phyloP scores from a whole-genome alignment of 257 asterid genomes.

The Solanum chiquidenum region DNA sequence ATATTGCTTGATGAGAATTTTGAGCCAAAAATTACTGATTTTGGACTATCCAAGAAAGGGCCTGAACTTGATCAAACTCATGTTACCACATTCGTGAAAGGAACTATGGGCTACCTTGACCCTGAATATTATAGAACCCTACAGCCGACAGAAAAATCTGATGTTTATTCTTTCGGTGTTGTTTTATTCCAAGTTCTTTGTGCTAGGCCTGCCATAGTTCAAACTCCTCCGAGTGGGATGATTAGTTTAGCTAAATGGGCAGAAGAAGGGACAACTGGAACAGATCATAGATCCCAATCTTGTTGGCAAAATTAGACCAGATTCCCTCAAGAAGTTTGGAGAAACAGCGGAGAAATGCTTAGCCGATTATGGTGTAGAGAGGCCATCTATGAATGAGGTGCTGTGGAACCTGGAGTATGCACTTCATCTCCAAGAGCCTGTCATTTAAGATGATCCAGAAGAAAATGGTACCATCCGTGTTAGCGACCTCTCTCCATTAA shows the following conservation, averaged over 20 bases:
- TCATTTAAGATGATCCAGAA: no score
- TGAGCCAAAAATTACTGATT: not conserved
- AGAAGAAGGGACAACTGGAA: not conserved
- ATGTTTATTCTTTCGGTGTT: no score
- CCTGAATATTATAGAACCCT: no score
- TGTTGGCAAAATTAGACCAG: not conserved
- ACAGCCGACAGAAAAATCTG: no score
- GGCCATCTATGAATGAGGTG: no score
- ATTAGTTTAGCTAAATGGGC: not conserved
- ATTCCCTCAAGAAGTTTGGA: not conserved
- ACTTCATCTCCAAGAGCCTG: no score
- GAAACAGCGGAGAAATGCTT: no score
- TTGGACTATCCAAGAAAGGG: not conserved
- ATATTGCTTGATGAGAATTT: no score
- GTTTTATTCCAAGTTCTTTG: no score
- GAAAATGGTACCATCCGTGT: not conserved
- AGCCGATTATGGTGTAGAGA: no score
- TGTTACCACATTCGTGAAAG: no score
- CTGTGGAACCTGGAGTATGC: no score
- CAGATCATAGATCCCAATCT: not conserved
- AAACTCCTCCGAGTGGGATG: not conserved
- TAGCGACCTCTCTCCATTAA: not conserved
- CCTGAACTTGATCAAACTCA: not conserved
- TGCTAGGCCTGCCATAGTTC: fast-evolving
- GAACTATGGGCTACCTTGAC: fast-evolving